Percentiles rank a stretch among this genome's conserved stretches.
phyloP scores from a whole-genome alignment of 129 eudicot species.

The Chrysanthemum seticuspe region DNA sequence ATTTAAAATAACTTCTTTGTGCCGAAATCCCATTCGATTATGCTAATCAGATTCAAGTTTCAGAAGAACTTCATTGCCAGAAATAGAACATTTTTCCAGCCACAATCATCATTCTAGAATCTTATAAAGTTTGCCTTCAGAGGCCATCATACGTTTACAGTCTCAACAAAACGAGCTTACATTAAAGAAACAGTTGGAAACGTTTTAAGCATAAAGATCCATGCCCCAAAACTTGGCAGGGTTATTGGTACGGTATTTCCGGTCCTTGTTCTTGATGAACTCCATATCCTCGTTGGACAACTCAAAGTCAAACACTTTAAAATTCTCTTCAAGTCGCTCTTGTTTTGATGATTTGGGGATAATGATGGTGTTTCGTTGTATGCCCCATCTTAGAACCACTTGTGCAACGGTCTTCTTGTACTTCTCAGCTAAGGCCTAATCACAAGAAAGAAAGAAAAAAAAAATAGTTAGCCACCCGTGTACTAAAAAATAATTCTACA shows the following conservation, averaged over 20 bases:
- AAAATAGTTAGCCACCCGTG: not conserved
- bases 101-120: not conserved
- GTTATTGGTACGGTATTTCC: slow-evolving; percentile 69
- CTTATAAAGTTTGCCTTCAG: not conserved
- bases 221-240: slow-evolving; percentile 90
- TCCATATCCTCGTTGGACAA: slow-evolving; percentile 79
- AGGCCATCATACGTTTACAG: not conserved
- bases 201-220: slow-evolving; percentile 60
- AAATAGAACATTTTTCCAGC: not conserved
- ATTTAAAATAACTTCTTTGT: no score
- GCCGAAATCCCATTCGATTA: not conserved
- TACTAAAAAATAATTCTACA: not conserved
- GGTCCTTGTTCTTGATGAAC: slow-evolving; percentile 58
- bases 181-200: not conserved
- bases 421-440: slow-evolving; percentile 69
- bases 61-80: not conserved
- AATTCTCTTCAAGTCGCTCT: slow-evolving; percentile 72
- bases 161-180: slow-evolving; percentile 10
- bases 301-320: slow-evolving; percentile 72
- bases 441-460: not conserved
- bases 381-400: slow-evolving; percentile 90
- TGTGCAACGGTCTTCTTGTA: slow-evolving; percentile 77
- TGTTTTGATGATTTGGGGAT: slow-evolving; percentile 84
- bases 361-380: slow-evolving; percentile 73
- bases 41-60: not conserved